Conservation (phyloP, 2,329 filamentous ascomycete genomes). For the Teratosphaeriaceae sp. region DNA sequence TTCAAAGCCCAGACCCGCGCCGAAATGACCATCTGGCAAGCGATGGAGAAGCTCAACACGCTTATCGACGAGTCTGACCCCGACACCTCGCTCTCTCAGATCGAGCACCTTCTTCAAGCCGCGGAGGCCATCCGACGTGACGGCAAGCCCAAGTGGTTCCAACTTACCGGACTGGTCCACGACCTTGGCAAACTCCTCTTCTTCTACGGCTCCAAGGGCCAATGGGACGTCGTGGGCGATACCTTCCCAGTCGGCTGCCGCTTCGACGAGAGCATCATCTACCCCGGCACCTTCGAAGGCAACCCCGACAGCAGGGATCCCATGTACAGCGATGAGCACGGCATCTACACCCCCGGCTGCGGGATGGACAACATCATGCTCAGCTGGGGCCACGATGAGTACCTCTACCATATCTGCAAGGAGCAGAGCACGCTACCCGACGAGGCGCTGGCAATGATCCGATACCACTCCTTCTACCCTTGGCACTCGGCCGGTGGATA, state of each 20-base stretch:
- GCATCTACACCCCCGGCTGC: conserved; percentile 73
- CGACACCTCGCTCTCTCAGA: conserved; percentile 79
- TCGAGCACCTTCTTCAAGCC: conserved; percentile 81
- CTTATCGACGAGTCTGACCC: conserved; percentile 88
- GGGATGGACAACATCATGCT: conserved; percentile 85
- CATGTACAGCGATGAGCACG: conserved; percentile 67
- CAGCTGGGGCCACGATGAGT: conserved; percentile 85
- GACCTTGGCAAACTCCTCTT: conserved; percentile 74
- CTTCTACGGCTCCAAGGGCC: conserved; percentile 75
- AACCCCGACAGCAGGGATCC: conserved; percentile 70
- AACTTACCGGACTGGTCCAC: conserved; percentile 69
- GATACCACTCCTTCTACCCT: conserved; percentile 89
- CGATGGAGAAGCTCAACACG: conserved; percentile 87
- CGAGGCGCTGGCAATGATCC: conserved; percentile 85
- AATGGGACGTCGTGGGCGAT: conserved; percentile 91
- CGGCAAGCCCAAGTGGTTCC: conserved; percentile 77
- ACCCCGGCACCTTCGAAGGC: conserved; percentile 65
- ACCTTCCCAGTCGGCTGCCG: conserved; percentile 73
- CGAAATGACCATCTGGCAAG: conserved; percentile 82
- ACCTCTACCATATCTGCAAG: conserved; percentile 80
- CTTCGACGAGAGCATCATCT: conserved; percentile 72
- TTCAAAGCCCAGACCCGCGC: conserved; percentile 62
- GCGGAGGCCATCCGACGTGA: conserved; percentile 86
- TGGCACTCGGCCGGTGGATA: conserved; percentile 84
- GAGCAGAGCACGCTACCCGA: conserved; percentile 71